Evolutionary conservation across 345 rosid species (phyloP).

Genomic region (Hypericum androsaemum): DNA sequence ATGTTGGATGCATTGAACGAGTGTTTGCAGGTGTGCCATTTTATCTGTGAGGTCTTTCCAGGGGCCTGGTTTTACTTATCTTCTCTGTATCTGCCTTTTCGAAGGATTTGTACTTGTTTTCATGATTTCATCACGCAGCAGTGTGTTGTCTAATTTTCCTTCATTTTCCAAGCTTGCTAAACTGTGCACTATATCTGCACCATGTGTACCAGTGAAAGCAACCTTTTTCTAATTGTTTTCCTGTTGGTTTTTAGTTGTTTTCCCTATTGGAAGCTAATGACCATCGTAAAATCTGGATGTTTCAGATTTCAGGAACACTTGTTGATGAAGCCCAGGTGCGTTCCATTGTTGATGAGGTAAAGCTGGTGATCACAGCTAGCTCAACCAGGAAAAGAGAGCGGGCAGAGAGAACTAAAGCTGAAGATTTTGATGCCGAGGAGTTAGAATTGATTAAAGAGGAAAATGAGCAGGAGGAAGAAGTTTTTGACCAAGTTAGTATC

Average conservation of each 20-base stretch:
- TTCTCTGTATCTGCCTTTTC: too few species aligned
- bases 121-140: too few species aligned
- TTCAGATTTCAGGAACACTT: conserved; percentile 12
- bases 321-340: conserved; percentile 3
- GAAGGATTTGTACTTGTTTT: too few species aligned
- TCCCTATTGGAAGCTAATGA: too few species aligned
- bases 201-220: not conserved
- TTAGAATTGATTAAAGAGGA: not conserved
- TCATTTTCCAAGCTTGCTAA: too few species aligned
- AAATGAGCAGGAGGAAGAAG: not conserved
- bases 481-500: conserved; percentile 6
- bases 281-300: not conserved
- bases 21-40: conserved; percentile 9
- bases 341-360: conserved; percentile 3
- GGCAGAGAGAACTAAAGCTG: too few species aligned
- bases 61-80: too few species aligned
- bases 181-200: too few species aligned
- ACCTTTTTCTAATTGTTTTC: not conserved
- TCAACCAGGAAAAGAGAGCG: not conserved
- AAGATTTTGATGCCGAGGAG: too few species aligned
- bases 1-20: conserved; percentile 7
- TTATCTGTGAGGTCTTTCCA: not conserved
- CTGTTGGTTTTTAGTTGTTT: too few species aligned
- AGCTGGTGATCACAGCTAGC: not conserved
- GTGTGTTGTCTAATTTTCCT: too few species aligned